Evolutionary conservation across 2,329 filamentous ascomycete genomes (phyloP).

Genomic region (Exophiala sideris): DNA sequence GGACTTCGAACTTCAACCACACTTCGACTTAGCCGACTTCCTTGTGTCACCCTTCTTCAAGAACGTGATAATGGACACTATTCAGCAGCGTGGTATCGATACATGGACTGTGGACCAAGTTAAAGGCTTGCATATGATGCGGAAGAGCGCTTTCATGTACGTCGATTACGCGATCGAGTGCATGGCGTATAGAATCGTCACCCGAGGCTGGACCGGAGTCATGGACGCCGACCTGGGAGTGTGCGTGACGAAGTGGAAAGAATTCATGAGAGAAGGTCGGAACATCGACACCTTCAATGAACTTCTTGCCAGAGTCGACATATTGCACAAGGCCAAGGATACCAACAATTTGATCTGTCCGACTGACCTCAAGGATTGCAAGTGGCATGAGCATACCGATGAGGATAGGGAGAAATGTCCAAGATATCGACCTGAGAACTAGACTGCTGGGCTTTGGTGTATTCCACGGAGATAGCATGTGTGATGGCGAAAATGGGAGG

Average conservation of each 20-base stretch:
- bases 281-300: background rate
- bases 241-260: background rate
- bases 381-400: conserved; percentile 10
- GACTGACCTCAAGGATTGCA: conserved; percentile 7
- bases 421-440: too few species aligned
- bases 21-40: conserved; percentile 6
- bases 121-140: background rate
- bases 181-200: conserved; percentile 6
- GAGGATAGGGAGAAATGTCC: too few species aligned
- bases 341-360: conserved; percentile 1
- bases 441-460: too few species aligned
- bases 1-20: background rate
- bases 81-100: background rate
- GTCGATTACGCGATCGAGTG: conserved; percentile 9
- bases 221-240: background rate
- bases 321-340: background rate
- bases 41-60: conserved; percentile 6
- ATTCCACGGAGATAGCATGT: too few species aligned
- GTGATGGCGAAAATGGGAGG: too few species aligned
- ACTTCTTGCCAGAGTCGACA: conserved; percentile 3
- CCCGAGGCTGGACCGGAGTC: conserved; percentile 2
- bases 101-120: background rate
- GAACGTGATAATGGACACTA: conserved; percentile 9
- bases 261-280: background rate
- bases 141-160: background rate